Conservation (phyloP, 768 basidiomycete species). For the Botryobasidium botryosum region DNA sequence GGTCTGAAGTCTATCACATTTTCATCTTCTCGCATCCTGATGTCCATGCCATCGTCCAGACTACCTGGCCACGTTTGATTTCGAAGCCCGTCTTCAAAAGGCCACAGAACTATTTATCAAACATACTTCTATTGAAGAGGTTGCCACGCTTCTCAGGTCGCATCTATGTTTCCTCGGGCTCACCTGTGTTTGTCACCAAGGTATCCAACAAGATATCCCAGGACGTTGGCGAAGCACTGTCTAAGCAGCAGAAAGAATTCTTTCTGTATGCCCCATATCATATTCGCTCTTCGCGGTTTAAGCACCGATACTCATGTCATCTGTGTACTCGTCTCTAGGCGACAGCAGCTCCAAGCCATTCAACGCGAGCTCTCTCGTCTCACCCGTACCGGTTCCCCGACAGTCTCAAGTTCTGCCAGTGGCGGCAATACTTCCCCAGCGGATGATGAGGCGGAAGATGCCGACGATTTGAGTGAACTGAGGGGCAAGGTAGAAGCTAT, state of each 20-base stretch:
- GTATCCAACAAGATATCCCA: conserved; percentile 67
- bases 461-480: conserved; percentile 60
- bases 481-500: conserved; percentile 59
- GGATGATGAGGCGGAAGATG: conserved; percentile 66
- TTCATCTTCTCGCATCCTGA: not conserved
- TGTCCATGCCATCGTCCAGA: conserved; percentile 6
- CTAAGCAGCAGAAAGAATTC: conserved; percentile 76
- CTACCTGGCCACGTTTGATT: conserved; percentile 38
- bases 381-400: conserved; percentile 19
- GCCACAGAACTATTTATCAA: conserved; percentile 59
- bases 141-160: too few species aligned
- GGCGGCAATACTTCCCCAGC: conserved; percentile 9
- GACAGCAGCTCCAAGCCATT: conserved; percentile 68
- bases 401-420: conserved; percentile 12
- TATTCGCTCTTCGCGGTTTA: not conserved
- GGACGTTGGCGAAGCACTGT: conserved; percentile 68
- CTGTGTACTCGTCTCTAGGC: conserved; percentile 13
- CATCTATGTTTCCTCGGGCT: too few species aligned
- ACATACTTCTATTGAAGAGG: conserved; percentile 61
- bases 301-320: not conserved
- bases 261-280: conserved; percentile 30
- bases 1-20: conserved; percentile 18
- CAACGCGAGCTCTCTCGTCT: conserved; percentile 55
- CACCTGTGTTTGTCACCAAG: too few species aligned
- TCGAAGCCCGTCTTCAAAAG: conserved; percentile 44